Conservation (phyloP, 1,284 basidiomycete genomes). For the Irpex lacteus region DNA sequence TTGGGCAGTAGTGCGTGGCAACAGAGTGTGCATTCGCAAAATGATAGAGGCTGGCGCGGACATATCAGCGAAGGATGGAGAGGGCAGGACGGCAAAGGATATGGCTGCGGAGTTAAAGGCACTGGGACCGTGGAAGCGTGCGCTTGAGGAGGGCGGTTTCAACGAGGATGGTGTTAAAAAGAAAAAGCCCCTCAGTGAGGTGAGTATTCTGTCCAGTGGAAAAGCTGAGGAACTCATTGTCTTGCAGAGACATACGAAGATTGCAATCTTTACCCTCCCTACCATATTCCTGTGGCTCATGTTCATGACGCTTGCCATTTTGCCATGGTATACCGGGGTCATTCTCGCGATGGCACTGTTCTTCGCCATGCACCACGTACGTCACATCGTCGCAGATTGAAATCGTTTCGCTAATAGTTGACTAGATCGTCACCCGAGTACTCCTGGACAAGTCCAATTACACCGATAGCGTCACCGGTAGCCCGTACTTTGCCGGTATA, state of each 20-base stretch:
- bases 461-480: conserved; percentile 72
- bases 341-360: conserved; percentile 83
- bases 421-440: conserved; percentile 77
- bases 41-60: conserved; percentile 86
- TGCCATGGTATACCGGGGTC: conserved; percentile 90
- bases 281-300: conserved; percentile 78
- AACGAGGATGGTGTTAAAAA: conserved; percentile 74
- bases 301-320: conserved; percentile 76
- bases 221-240: conserved; percentile 9
- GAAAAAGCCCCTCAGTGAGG: conserved; percentile 69
- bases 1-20: conserved; percentile 98
- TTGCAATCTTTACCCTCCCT: conserved; percentile 82
- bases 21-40: conserved; percentile 80
- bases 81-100: conserved; percentile 88
- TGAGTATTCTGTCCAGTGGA: conserved; percentile 28
- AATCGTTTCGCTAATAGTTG: conserved; percentile 18
- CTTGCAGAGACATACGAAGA: conserved; percentile 70
- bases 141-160: conserved; percentile 83
- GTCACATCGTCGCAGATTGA: conserved; percentile 26
- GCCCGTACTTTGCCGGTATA: conserved; percentile 91
- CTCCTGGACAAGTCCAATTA: conserved; percentile 77
- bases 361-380: conserved; percentile 90
- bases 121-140: conserved; percentile 83
- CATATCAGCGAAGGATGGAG: conserved; percentile 76
- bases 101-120: conserved; percentile 95